phyloP scores from a whole-genome alignment of 257 asterid species.

The Rhazya stricta region DNA sequence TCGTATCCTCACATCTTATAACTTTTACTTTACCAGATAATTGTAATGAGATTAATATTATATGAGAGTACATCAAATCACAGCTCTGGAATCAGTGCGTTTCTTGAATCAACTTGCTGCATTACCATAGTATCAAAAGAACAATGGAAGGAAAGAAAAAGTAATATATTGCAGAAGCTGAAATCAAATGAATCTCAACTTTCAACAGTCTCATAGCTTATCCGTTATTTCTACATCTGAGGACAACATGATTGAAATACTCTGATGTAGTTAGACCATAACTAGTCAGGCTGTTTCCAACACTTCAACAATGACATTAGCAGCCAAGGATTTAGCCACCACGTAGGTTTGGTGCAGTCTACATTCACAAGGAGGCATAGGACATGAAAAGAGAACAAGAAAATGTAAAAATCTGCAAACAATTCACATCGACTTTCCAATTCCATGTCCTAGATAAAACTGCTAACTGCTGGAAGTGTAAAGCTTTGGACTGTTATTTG shows the following conservation, averaged over 20 bases:
- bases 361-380: neutral
- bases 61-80: too few relatives aligned
- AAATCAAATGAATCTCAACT: neutral
- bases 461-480: neutral
- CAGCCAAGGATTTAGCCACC: neutral
- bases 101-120: neutral
- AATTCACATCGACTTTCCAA: neutral
- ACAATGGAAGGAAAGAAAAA: neutral
- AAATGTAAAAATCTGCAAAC: neutral
- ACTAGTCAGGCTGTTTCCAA: neutral
- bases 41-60: neutral
- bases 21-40: neutral
- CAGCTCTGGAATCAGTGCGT: neutral
- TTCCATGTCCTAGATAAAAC: neutral
- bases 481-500: neutral
- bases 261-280: neutral
- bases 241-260: neutral
- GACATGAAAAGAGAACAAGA: neutral
- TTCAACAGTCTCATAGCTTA: neutral
- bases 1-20: neutral
- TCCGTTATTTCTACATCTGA: neutral
- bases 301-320: neutral
- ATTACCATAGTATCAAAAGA: neutral
- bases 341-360: neutral
- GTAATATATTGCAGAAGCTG: neutral